These are phyloP conservation scores for Cercis canadensis DNA, from an alignment of 306 rosid genomes.

Conservation along the genomic window DNA sequence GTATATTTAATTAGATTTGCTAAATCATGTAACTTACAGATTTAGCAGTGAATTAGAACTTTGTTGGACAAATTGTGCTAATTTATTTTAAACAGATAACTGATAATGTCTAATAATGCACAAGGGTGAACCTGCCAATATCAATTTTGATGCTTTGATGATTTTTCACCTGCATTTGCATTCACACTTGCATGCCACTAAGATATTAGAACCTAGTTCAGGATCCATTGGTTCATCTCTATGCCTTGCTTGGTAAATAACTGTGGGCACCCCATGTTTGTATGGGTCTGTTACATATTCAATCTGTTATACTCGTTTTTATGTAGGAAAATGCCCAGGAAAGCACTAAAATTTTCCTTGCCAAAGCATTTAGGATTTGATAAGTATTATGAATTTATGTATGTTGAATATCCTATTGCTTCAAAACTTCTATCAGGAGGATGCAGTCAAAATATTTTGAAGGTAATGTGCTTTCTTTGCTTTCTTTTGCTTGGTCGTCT, in stretches of 20 bases:
- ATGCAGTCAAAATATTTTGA: conserved; percentile 63
- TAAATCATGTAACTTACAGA: not conserved
- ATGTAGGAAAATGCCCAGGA: conserved; percentile 6
- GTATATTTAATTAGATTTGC: not conserved
- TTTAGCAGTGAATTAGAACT: not conserved
- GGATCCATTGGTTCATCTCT: not conserved
- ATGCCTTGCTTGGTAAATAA: conserved; percentile 22
- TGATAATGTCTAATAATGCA: not conserved
- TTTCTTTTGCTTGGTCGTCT: conserved; percentile 37
- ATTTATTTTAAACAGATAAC: not conserved
- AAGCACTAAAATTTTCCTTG: conserved; percentile 18
- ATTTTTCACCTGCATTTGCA: conserved; percentile 10
- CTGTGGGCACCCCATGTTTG: conserved; percentile 9
- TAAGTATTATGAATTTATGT: conserved; percentile 40
- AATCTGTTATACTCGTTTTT: conserved; percentile 9
- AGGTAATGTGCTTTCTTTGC: conserved; percentile 73
- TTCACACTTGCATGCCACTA: not conserved
- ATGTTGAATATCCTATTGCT: conserved; percentile 80
- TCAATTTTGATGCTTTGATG: not conserved
- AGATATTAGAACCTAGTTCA: conserved; percentile 14
- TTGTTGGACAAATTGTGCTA: not conserved
- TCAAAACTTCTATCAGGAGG: conserved; percentile 63
- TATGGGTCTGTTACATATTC: not conserved
- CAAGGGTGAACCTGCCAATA: too few relatives aligned
- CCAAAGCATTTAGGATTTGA: conserved; percentile 28